Conservation (phyloP, 139 green algal species). For the Diplosphaera chodatii region DNA sequence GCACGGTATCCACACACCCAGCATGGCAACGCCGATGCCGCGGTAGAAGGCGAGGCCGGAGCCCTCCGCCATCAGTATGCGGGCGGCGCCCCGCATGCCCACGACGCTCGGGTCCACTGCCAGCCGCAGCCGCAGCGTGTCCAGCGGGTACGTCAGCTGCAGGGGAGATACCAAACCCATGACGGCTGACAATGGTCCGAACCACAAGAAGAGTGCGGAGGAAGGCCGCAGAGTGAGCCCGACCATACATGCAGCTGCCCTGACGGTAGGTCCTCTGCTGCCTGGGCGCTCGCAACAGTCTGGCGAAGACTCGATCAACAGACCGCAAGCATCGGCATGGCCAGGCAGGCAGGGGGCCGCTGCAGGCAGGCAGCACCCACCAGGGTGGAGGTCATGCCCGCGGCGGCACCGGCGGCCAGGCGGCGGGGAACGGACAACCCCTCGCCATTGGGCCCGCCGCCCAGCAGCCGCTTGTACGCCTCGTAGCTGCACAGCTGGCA, state of each 20-base stretch:
- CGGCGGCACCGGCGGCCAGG: slow-evolving; percentile 56
- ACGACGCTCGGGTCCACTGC: slow-evolving; percentile 61
- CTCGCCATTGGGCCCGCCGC: not conserved
- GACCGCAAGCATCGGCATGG: too few species aligned
- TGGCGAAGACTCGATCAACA: too few species aligned
- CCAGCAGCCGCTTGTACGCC: slow-evolving; percentile 54
- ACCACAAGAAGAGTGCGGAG: too few species aligned
- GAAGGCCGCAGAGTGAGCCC: too few species aligned
- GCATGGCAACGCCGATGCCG: slow-evolving; percentile 57
- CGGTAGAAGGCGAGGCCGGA: slow-evolving; percentile 56
- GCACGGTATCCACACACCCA: slow-evolving; percentile 42
- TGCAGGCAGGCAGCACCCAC: too few species aligned
- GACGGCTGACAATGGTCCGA: too few species aligned
- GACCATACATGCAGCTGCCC: too few species aligned
- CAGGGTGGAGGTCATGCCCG: slow-evolving; percentile 67
- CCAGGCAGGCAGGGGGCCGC: too few species aligned
- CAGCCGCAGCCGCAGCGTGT: slow-evolving; percentile 71
- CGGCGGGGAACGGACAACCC: slow-evolving; percentile 48
- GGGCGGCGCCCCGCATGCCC: slow-evolving; percentile 39
- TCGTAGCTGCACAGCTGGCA: slow-evolving; percentile 69
- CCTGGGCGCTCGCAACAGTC: too few species aligned
- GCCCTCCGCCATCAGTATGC: slow-evolving; percentile 47
- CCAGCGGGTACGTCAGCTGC: slow-evolving; percentile 71
- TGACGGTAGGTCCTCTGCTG: too few species aligned
- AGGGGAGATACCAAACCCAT: too few species aligned